A percentile compares a stretch with the other conserved stretches of the same genome.
These are phyloP conservation scores for Russula ochroleuca DNA, from an alignment of 768 basidiomycete genomes.

Conservation along the genomic window DNA sequence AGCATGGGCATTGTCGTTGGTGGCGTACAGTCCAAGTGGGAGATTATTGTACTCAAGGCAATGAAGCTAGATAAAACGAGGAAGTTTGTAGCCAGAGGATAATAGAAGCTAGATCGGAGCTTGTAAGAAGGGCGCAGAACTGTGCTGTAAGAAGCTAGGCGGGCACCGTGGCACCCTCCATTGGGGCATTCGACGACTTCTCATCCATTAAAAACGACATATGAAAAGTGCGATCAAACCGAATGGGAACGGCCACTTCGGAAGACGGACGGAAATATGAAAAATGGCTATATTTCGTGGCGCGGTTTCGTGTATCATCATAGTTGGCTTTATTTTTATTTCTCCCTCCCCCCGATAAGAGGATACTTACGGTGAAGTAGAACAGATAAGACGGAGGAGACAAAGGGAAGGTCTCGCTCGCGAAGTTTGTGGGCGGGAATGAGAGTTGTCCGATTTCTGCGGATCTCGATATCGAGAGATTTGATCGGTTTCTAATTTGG, in stretches of 20 bases:
- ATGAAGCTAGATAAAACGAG: background rate
- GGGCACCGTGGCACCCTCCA: background rate
- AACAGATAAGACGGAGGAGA: no score
- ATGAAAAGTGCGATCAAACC: constrained; percentile 13
- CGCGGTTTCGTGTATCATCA: background rate
- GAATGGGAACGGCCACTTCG: background rate
- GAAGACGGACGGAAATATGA: background rate
- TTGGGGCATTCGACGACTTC: background rate
- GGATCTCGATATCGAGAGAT: background rate
- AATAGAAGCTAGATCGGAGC: background rate
- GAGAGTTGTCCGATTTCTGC: background rate
- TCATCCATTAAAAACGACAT: background rate
- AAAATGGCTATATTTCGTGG: background rate
- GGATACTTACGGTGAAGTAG: no score
- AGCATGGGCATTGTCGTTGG: background rate
- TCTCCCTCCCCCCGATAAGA: no score
- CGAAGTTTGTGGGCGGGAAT: background rate
- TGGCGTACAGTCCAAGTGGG: background rate
- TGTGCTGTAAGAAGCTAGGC: background rate
- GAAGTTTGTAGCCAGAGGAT: background rate
- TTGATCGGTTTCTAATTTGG: background rate
- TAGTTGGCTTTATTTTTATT: background rate
- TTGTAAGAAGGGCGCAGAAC: background rate
- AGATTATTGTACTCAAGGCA: background rate
- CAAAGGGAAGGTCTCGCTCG: no score